Conservation (phyloP, 805 yeast genomes). For the Zygoascus tannicola region DNA sequence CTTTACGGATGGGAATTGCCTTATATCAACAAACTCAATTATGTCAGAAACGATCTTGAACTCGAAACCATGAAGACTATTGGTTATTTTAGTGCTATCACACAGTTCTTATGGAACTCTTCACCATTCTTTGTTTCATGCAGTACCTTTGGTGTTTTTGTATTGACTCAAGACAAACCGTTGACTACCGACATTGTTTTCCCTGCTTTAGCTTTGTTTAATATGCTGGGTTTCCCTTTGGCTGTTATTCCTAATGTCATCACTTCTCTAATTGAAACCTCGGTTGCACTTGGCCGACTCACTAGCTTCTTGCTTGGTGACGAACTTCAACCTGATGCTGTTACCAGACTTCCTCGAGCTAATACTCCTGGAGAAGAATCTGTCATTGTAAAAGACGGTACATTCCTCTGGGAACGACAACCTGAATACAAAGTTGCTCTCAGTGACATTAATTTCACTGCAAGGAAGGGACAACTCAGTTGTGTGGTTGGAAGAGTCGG, state of each 20-base stretch:
- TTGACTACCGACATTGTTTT: slow-evolving; percentile 83
- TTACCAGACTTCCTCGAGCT: slow-evolving; percentile 43
- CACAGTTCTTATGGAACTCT: slow-evolving; percentile 76
- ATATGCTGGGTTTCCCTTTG: slow-evolving; percentile 81
- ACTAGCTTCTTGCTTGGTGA: slow-evolving; percentile 55
- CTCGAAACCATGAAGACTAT: slow-evolving; percentile 70
- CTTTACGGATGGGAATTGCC: slow-evolving; percentile 85
- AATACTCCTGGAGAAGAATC: slow-evolving; percentile 56
- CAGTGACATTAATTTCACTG: slow-evolving; percentile 53
- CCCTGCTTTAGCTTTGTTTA: slow-evolving; percentile 53
- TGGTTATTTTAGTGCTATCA: slow-evolving; percentile 71
- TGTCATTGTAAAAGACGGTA: slow-evolving; percentile 29
- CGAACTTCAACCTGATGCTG: slow-evolving; percentile 78
- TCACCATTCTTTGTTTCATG: slow-evolving; percentile 91
- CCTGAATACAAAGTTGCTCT: slow-evolving; percentile 45
- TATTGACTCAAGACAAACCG: slow-evolving; percentile 51
- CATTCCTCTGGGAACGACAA: slow-evolving; percentile 54
- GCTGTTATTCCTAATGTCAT: slow-evolving; percentile 88
- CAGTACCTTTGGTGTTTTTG: slow-evolving; percentile 81
- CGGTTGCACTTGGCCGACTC: slow-evolving; percentile 48
- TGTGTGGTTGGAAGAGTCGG: slow-evolving; percentile 92
- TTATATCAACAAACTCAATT: slow-evolving; percentile 45
- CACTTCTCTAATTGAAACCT: slow-evolving; percentile 78
- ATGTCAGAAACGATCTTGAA: slow-evolving; percentile 45
- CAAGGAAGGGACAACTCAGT: slow-evolving; percentile 69